A percentile compares a stretch with the other conserved stretches of the same genome.
Conservation (phyloP, 331 rosid genomes). For the Rosa hybrid region DNA sequence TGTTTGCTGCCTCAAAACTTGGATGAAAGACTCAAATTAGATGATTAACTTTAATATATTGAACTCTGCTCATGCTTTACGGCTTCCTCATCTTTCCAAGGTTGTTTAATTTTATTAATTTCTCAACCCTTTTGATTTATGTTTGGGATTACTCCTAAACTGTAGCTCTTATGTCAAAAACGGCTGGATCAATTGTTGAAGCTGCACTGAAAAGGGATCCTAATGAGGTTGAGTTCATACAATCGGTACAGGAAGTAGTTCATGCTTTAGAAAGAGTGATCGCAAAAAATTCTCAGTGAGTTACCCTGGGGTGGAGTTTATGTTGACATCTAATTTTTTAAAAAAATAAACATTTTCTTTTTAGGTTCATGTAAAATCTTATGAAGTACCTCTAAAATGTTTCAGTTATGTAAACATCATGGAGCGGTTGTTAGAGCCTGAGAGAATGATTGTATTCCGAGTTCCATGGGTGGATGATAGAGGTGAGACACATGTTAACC, state of each 20-base stretch:
- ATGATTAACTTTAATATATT: slow-evolving; percentile 4
- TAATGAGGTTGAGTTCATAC: slow-evolving; percentile 89
- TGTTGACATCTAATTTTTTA: slow-evolving; percentile 6
- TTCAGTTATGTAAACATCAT: slow-evolving; percentile 94
- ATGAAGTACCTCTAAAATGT: slow-evolving; percentile 24
- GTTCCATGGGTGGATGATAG: slow-evolving; percentile 99
- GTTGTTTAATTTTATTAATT: not conserved
- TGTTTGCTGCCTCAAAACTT: not conserved
- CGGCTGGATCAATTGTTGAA: slow-evolving; percentile 97
- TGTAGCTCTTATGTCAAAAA: slow-evolving; percentile 92
- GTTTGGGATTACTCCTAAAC: slow-evolving; percentile 43
- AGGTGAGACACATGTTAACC: slow-evolving; percentile 89
- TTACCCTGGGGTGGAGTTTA: slow-evolving; percentile 30
- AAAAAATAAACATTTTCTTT: not conserved
- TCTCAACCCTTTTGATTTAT: slow-evolving; percentile 26
- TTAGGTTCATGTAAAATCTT: slow-evolving; percentile 19
- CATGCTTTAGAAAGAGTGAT: slow-evolving; percentile 99
- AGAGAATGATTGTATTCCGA: slow-evolving; percentile 88
- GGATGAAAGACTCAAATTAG: not conserved
- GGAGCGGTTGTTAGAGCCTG: slow-evolving; percentile 99
- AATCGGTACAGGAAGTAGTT: slow-evolving; percentile 87
- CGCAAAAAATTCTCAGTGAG: slow-evolving; percentile 96
- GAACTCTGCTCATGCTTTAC: not conserved
- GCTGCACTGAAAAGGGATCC: slow-evolving; percentile 97
- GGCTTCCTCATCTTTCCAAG: slow-evolving; percentile 8